Conservation (phyloP, 140 eudicot species). For the Bidens hawaiensis region DNA sequence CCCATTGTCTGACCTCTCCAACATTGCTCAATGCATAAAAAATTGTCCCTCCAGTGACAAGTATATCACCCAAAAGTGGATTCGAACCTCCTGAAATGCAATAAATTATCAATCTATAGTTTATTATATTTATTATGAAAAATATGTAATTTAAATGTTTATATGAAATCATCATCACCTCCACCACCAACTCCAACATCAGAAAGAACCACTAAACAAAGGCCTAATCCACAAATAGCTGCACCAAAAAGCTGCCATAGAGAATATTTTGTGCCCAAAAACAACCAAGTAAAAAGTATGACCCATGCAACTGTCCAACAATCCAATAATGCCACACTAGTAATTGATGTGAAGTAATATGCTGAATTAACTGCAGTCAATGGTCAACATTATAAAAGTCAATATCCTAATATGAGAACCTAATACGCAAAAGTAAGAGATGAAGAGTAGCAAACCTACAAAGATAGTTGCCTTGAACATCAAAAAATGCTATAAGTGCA, state of each 20-base stretch:
- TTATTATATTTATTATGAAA: neutral
- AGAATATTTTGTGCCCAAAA: constrained; percentile 65
- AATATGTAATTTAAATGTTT: neutral
- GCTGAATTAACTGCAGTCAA: constrained; percentile 72
- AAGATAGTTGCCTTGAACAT: constrained; percentile 83
- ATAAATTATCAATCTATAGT: neutral
- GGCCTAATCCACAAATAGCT: constrained; percentile 61
- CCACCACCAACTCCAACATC: constrained; percentile 74
- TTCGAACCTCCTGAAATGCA: constrained; percentile 69
- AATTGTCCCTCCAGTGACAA: constrained; percentile 60
- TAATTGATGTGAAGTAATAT: constrained; percentile 71
- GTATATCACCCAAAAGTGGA: constrained; percentile 77
- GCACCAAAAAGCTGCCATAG: constrained; percentile 66
- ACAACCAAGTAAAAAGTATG: constrained; percentile 63
- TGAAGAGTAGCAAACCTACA: constrained; percentile 37
- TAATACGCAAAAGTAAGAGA: neutral
- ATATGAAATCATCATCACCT: constrained; percentile 39
- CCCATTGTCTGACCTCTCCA: constrained; percentile 60
- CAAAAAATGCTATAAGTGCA: constrained; percentile 60
- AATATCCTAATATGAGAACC: neutral
- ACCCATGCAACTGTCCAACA: constrained; percentile 83
- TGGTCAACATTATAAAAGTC: neutral
- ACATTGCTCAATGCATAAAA: constrained; percentile 73
- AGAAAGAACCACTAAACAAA: constrained; percentile 62
- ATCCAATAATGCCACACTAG: constrained; percentile 76